phyloP scores from a whole-genome alignment of 345 rosid genomes.

The Sisymbrium altissimum region DNA sequence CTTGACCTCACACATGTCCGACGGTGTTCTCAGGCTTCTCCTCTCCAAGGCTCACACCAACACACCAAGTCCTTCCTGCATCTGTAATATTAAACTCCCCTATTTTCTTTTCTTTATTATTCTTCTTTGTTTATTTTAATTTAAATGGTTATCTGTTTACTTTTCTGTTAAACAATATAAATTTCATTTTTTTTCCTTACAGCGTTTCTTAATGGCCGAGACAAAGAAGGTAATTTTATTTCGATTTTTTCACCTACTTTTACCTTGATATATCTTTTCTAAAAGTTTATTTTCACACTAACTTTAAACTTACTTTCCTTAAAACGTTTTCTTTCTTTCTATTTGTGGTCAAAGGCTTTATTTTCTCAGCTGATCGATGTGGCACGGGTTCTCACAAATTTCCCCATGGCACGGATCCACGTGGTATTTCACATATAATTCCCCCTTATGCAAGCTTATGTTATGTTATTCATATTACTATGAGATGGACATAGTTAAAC shows the following conservation, averaged over 20 bases:
- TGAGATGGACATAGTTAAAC: not conserved
- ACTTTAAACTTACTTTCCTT: too few species aligned
- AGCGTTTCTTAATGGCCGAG: not conserved
- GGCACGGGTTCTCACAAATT: not conserved
- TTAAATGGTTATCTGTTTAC: not conserved
- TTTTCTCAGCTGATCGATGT: too few species aligned
- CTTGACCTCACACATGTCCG: constrained; percentile 2
- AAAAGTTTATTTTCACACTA: not conserved
- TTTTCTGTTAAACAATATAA: not conserved
- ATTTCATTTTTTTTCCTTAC: not conserved
- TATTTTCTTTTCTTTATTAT: too few species aligned
- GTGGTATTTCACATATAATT: not conserved
- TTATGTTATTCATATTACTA: not conserved
- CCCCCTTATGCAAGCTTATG: not conserved
- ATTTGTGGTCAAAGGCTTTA: not conserved
- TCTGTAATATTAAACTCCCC: not conserved
- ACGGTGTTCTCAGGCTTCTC: constrained; percentile 29
- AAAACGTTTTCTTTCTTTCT: not conserved
- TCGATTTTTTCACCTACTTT: not conserved
- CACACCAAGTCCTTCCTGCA: not conserved
- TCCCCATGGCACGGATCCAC: not conserved
- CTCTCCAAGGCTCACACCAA: not conserved
- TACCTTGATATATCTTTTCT: not conserved
- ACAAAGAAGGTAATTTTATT: not conserved
- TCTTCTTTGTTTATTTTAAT: too few species aligned